Base-by-base conservation (phyloP, 139 green algal genomes). In the Closterium sp. region DNA sequence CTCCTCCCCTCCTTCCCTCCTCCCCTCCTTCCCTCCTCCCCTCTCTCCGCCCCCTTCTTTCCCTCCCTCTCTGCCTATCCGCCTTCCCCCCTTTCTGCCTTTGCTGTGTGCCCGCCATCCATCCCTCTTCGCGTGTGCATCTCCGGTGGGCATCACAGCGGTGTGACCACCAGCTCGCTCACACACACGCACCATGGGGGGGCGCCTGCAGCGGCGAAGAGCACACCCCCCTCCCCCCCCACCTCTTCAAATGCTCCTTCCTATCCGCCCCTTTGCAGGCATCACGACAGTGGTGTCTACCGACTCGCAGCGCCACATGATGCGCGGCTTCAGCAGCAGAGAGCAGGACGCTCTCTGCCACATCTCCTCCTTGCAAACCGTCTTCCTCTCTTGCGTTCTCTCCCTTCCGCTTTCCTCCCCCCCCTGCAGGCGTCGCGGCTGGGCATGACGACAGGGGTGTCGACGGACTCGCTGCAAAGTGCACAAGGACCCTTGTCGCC, bases 271-370 rank as follows among this genome's bases (percentile, higher is more conserved):
- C 17, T 4, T 97, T 2, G 95, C 99, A 88, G 97, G 97, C 86
- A 98, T 99, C 91, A 97, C 95, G 86, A 98, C 96, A 1, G 95
- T 99, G 1, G 91, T 99, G 1, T 98, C 97, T 79, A 99, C 98
- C 0, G 98, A 99, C 95, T 97, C 95, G 24, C 94, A 98, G 17
- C 95, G 97, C 22, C 96, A 99, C 96, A 97, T 98, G 95, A 89
- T 95, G 87, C 88, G 92, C n/a, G 90, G 94, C 95, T 97, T 97
- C 91, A 87, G 88, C 31, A 88, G 30, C 4, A 9, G 92, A 11
- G 94, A 96, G 22, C 79, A 96, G 4, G 94, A 95, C 31, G 10
- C 45, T 19, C 45, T 19, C 45, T 70, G 45, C 45, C 11, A 19
- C 11, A 70, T 19, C 32, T 38, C 32, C 32, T 38, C 32, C 32